Evolutionary conservation across 1,139 yeast genomes (phyloP).

Genomic region (Protomyces pachydermus): DNA sequence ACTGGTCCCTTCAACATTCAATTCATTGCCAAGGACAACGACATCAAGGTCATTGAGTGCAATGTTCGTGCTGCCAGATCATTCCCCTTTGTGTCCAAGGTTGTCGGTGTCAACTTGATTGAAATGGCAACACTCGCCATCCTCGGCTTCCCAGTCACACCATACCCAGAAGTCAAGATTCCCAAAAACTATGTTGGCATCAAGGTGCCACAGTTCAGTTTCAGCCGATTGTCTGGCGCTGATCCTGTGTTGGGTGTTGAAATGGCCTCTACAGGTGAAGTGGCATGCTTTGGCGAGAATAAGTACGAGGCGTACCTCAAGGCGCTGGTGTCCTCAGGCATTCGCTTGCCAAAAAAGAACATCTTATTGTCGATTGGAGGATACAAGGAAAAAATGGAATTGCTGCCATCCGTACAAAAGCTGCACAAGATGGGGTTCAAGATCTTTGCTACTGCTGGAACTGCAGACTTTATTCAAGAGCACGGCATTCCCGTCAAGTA

Average conservation of each 20-base stretch:
- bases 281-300: conserved; percentile 93
- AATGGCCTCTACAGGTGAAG: conserved; percentile 99
- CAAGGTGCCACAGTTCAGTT: conserved; percentile 96
- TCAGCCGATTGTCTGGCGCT: conserved; percentile 96
- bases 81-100: conserved; percentile 97
- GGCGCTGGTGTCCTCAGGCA: conserved; percentile 90
- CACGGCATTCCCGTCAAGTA: conserved; percentile 92
- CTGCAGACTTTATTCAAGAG: conserved; percentile 96
- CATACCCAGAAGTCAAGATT: conserved; percentile 70
- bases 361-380: conserved; percentile 92
- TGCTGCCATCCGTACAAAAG: conserved; percentile 79
- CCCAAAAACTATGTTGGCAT: conserved; percentile 95
- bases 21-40: conserved; percentile 86
- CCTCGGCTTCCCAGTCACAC: conserved; percentile 77
- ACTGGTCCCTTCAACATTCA: conserved; percentile 99
- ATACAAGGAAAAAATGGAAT: conserved; percentile 91
- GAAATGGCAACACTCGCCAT: conserved; percentile 97
- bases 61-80: conserved; percentile 98
- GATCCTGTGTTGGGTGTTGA: conserved; percentile 98
- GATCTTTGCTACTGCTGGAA: conserved; percentile 96
- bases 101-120: conserved; percentile 91
- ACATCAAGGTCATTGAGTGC: conserved; percentile 96
- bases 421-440: conserved; percentile 79
- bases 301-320: conserved; percentile 96
- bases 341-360: conserved; percentile 91